These are phyloP conservation scores for Lactarius tabidus DNA, from an alignment of 768 basidiomycete genomes.

Conservation along the genomic window DNA sequence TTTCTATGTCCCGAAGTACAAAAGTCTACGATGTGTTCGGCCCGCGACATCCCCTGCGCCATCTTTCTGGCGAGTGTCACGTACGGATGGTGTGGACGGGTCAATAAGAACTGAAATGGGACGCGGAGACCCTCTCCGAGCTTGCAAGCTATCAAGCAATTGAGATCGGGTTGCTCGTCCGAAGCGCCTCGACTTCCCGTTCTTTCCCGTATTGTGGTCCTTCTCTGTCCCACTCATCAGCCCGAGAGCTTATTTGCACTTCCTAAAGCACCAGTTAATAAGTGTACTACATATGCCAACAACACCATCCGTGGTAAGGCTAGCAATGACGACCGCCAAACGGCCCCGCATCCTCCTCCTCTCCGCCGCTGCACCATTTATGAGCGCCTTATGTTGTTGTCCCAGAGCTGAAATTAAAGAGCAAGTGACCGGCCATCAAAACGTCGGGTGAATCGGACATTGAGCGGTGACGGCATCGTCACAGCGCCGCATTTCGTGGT, in stretches of 20 bases:
- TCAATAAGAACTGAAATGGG: background rate
- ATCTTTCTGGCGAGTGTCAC: background rate
- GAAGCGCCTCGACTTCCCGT: background rate
- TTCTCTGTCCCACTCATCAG: background rate
- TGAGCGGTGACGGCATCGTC: constrained; percentile 4
- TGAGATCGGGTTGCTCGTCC: background rate
- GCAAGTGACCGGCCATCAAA: background rate
- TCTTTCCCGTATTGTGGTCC: background rate
- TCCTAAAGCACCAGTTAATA: background rate
- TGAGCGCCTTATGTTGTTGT: background rate
- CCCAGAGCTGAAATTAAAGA: background rate
- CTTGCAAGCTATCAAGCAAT: background rate
- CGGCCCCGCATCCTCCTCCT: background rate
- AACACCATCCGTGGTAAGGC: background rate
- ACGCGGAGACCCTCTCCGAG: background rate
- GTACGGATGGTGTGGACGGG: background rate
- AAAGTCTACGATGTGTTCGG: background rate
- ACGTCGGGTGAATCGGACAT: constrained; percentile 3
- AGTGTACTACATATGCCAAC: background rate
- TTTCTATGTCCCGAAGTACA: background rate
- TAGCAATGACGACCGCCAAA: background rate
- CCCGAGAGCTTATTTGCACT: background rate
- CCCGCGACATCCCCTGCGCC: background rate
- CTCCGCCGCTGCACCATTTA: background rate
- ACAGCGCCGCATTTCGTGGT: background rate